Conservation (phyloP, 257 asterid species). For the Solanum verrucosum region DNA sequence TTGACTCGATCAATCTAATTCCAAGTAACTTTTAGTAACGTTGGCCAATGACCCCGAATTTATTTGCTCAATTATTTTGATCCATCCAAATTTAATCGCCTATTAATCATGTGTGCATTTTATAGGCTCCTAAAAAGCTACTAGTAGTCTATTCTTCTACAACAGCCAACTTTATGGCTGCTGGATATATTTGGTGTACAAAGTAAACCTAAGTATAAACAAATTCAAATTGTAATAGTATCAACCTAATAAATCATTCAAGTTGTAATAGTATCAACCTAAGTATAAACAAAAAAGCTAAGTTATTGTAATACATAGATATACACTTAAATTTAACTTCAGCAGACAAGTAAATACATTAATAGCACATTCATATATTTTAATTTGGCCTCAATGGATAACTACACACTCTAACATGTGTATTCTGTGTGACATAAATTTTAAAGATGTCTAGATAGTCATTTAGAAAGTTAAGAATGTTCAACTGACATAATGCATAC, state of each 20-base stretch:
- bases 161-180: not conserved
- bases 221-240: not conserved
- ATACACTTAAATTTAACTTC: too few relatives aligned
- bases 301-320: not conserved
- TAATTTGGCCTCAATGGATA: not conserved
- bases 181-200: not conserved
- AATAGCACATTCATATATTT: not conserved
- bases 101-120: not conserved
- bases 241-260: not conserved
- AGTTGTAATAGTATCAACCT: not conserved
- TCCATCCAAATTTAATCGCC: not conserved
- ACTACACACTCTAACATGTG: not conserved
- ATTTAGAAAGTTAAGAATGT: too few relatives aligned
- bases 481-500: not conserved
- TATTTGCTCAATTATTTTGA: not conserved
- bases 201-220: not conserved
- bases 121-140: not conserved
- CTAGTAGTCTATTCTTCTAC: not conserved
- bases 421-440: not conserved
- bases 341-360: not conserved
- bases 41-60: fast-evolving
- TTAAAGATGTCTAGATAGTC: too few relatives aligned
- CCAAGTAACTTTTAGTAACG: not conserved
- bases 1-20: not conserved
- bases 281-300: not conserved